Conservation (phyloP, 192 early-diverging fungal species). For the Nowakowskiella sp. region DNA sequence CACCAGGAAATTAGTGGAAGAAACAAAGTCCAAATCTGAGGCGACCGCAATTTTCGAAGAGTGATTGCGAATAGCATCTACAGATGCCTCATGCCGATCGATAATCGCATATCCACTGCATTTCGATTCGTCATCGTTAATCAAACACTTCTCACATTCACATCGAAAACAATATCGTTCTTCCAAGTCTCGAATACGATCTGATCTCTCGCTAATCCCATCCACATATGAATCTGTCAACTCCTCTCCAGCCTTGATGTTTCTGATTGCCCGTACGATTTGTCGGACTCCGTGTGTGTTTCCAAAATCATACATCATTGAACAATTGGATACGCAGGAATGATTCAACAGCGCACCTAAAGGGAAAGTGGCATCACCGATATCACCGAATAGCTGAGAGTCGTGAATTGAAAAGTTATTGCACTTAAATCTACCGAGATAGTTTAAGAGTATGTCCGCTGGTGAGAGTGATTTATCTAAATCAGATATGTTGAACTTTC, state of each 20-base stretch:
- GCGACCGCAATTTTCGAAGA: too few relatives aligned
- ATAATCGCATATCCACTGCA: too few relatives aligned
- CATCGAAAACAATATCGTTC: constrained; percentile 47
- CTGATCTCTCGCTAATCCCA: constrained; percentile 20
- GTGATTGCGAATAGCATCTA: too few relatives aligned
- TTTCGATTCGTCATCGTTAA: constrained; percentile 7
- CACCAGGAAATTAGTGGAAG: too few relatives aligned
- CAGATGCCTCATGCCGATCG: too few relatives aligned
- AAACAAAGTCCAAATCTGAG: too few relatives aligned
- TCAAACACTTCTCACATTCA: constrained; percentile 31
- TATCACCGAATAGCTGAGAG: constrained; percentile 42
- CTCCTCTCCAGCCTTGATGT: constrained; percentile 43
- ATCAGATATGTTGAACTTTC: not conserved
- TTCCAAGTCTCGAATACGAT: constrained; percentile 17
- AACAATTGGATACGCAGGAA: constrained; percentile 58
- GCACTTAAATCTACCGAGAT: constrained; percentile 49
- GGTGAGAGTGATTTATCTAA: not conserved
- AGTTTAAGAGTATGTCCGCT: constrained; percentile 29
- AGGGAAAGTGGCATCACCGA: constrained; percentile 56
- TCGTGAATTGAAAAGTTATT: constrained; percentile 61
- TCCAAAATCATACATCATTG: constrained; percentile 41
- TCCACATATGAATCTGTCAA: constrained; percentile 57
- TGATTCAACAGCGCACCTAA: constrained; percentile 59
- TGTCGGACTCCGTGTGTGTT: constrained; percentile 28
- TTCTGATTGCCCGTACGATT: constrained; percentile 40